Percentiles rank a stretch among this genome's conserved stretches.
Conservation (phyloP, 129 eudicot species). For the Erigeron canadensis region DNA sequence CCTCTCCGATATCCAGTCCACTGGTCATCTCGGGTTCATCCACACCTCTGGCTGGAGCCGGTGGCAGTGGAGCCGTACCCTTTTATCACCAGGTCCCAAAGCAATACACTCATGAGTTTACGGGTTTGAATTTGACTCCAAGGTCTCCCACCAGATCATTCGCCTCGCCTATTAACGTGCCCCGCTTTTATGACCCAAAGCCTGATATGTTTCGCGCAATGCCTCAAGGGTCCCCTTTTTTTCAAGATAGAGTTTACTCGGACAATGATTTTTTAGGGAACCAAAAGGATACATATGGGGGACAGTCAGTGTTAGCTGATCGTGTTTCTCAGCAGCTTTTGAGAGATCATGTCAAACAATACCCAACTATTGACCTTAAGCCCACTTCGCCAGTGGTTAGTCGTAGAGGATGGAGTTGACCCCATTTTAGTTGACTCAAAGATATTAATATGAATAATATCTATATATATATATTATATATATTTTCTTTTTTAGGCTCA, state of each 20-base stretch:
- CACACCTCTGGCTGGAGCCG: slow-evolving; percentile 48
- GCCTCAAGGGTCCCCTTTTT: slow-evolving; percentile 44
- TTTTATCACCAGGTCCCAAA: slow-evolving; percentile 32
- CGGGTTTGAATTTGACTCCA: slow-evolving; percentile 17
- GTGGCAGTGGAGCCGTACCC: slow-evolving; percentile 45
- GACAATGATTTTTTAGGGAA: slow-evolving; percentile 52
- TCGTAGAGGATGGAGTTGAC: slow-evolving; percentile 34
- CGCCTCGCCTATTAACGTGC: slow-evolving; percentile 8
- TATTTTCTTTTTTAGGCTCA: slow-evolving; percentile 21
- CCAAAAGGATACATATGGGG: slow-evolving; percentile 40
- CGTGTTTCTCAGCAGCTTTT: slow-evolving; percentile 59
- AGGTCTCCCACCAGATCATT: slow-evolving; percentile 43
- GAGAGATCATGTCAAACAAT: slow-evolving; percentile 51
- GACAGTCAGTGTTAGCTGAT: slow-evolving; percentile 48
- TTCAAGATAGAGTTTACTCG: slow-evolving; percentile 36
- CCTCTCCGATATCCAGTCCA: slow-evolving; percentile 54
- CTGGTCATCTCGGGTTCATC: slow-evolving; percentile 51
- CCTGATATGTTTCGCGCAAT: slow-evolving; percentile 48
- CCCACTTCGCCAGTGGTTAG: slow-evolving; percentile 39
- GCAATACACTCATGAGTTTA: slow-evolving; percentile 39
- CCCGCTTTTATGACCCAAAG: slow-evolving; percentile 43
- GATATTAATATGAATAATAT: slow-evolving; percentile 27
- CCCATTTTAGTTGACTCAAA: slow-evolving; percentile 18
- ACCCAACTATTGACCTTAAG: slow-evolving; percentile 43
- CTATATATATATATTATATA: slow-evolving; percentile 6